Conservation (phyloP, 2,329 filamentous ascomycete genomes). For the Cordyceps javanica region DNA sequence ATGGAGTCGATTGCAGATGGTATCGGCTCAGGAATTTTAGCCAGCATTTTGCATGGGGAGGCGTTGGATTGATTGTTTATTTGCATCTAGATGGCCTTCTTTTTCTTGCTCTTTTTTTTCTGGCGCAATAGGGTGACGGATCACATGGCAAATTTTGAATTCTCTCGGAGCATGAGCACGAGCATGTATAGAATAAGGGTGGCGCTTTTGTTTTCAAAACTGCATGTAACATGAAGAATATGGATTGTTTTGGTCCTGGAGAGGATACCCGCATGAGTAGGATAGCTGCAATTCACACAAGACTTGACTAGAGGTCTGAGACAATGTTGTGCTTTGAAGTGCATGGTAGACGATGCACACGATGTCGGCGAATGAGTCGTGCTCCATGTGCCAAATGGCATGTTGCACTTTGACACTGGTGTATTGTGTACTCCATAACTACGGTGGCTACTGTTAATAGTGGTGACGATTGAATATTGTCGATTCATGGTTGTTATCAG, state of each 20-base stretch:
- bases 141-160: neutral
- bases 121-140: neutral
- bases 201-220: neutral
- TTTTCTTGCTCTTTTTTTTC: neutral
- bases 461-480: neutral
- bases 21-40: slow-evolving; percentile 54
- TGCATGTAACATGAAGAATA: neutral
- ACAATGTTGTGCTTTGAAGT: neutral
- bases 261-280: slow-evolving; percentile 1
- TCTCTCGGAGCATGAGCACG: neutral
- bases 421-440: neutral
- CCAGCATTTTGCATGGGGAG: slow-evolving; percentile 56
- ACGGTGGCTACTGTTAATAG: neutral
- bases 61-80: slow-evolving; percentile 41
- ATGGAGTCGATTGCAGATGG: slow-evolving; percentile 64
- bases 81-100: neutral
- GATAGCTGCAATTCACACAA: neutral
- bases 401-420: neutral
- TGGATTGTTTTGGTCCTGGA: neutral
- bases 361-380: neutral
- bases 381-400: neutral
- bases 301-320: neutral
- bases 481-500: neutral
- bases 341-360: no score
- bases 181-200: neutral